Conservation (phyloP, 2,329 filamentous ascomycete species). For the Aspergillus sp. region DNA sequence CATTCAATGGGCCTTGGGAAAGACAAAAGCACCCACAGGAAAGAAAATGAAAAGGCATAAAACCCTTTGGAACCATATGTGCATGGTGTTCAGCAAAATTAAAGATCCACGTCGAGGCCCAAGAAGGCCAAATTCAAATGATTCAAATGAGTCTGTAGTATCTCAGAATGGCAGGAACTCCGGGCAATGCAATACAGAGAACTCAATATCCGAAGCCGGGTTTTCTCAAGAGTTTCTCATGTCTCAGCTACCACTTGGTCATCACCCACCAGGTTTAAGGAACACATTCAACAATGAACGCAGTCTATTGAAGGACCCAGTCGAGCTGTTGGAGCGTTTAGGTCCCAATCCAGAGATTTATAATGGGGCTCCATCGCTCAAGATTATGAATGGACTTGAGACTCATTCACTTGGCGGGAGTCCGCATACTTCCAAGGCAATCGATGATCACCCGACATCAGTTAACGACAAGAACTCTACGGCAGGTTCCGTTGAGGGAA, state of each 20-base stretch:
- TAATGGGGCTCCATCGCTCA: neutral
- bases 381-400: neutral
- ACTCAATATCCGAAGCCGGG: neutral
- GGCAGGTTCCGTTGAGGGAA: no score
- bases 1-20: conserved; percentile 15
- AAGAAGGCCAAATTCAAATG: neutral
- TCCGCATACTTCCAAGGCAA: no score
- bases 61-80: conserved; percentile 12
- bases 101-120: conserved; percentile 3
- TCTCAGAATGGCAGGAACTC: conserved; percentile 9
- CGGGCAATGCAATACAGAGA: neutral
- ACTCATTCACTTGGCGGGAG: neutral
- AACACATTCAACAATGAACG: neutral
- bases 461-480: no score
- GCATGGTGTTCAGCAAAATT: conserved; percentile 5
- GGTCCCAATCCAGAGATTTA: no score
- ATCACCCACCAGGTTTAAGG: conserved; percentile 2
- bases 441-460: no score
- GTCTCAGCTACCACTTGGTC: conserved; percentile 12
- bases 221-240: conserved; percentile 12
- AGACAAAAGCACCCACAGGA: conserved; percentile 6
- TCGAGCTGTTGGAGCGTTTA: no score
- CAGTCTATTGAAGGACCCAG: no score
- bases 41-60: conserved; percentile 15
- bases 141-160: conserved; percentile 4